Percentiles rank a stretch among this genome's conserved stretches.
phyloP scores from a whole-genome alignment of 2,329 filamentous ascomycete genomes.

The Lasiodiplodia sp. region DNA sequence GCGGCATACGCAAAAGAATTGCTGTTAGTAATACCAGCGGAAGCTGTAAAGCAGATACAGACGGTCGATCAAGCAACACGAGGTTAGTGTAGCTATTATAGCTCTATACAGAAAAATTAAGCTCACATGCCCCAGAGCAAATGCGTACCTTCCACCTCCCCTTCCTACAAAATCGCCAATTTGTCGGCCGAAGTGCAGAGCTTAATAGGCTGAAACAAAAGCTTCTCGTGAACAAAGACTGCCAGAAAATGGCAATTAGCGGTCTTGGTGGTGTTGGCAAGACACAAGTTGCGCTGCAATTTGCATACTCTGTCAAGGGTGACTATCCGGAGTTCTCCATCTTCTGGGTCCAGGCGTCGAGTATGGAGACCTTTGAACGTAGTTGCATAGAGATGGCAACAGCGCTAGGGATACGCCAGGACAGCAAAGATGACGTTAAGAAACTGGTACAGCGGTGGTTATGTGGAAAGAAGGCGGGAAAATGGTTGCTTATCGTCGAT shows the following conservation, averaged over 20 bases:
- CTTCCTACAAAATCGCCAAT: constrained; percentile 38
- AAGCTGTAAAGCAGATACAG: constrained; percentile 29
- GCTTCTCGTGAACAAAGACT: constrained; percentile 36
- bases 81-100: constrained; percentile 30
- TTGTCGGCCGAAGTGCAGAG: constrained; percentile 38
- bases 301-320: constrained; percentile 38
- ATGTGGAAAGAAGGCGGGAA: constrained; percentile 33
- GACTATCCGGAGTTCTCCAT: constrained; percentile 33
- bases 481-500: constrained; percentile 21
- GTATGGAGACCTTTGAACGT: constrained; percentile 37
- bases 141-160: constrained; percentile 36
- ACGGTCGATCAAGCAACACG: constrained; percentile 29
- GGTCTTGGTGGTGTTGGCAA: constrained; percentile 44
- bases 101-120: not conserved
- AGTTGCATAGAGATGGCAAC: constrained; percentile 31
- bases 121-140: not conserved
- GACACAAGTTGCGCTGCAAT: constrained; percentile 42
- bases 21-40: constrained; percentile 31
- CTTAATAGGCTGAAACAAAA: constrained; percentile 39
- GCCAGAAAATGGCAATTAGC: constrained; percentile 38
- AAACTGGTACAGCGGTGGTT: constrained; percentile 36
- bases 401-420: constrained; percentile 32
- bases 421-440: constrained; percentile 36
- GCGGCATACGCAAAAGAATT: constrained; percentile 37
- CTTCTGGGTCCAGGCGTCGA: constrained; percentile 37